Conservation (phyloP, 2,329 filamentous ascomycete genomes). For the Cercospora beticola region DNA sequence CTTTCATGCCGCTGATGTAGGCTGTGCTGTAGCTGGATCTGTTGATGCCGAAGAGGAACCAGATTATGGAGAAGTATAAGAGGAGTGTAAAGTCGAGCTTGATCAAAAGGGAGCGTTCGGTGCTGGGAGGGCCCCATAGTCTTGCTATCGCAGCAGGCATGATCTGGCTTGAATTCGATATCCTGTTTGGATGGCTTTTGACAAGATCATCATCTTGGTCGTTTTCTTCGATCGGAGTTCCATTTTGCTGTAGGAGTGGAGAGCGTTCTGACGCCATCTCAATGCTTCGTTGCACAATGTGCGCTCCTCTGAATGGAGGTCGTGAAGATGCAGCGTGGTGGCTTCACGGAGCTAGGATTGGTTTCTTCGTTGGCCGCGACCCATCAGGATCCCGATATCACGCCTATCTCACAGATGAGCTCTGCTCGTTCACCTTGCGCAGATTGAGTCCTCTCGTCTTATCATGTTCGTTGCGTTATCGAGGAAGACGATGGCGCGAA, state of each 20-base stretch:
- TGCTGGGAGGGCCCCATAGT: constrained; percentile 19
- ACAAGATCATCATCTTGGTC: background rate
- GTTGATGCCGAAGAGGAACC: constrained; percentile 51
- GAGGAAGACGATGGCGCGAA: background rate
- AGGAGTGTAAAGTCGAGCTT: constrained; percentile 24
- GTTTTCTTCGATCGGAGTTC: background rate
- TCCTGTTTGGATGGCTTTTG: background rate
- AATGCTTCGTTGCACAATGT: background rate
- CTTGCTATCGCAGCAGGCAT: constrained; percentile 2
- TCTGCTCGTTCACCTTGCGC: background rate
- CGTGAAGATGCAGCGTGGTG: background rate
- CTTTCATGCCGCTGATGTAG: constrained; percentile 56
- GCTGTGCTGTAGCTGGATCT: constrained; percentile 49
- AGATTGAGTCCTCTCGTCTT: background rate
- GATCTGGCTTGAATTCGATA: background rate
- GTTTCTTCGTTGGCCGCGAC: background rate
- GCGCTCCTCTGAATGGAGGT: background rate
- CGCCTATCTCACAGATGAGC: background rate
- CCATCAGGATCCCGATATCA: background rate
- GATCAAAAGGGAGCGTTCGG: constrained; percentile 20
- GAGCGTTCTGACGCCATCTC: constrained; percentile 11
- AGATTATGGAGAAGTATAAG: constrained; percentile 48
- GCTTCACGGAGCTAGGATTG: background rate
- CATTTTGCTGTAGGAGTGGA: background rate
- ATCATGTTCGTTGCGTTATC: background rate